Conservation (phyloP, 495 filamentous ascomycete genomes). For the Saxophila tyrrhenica region DNA sequence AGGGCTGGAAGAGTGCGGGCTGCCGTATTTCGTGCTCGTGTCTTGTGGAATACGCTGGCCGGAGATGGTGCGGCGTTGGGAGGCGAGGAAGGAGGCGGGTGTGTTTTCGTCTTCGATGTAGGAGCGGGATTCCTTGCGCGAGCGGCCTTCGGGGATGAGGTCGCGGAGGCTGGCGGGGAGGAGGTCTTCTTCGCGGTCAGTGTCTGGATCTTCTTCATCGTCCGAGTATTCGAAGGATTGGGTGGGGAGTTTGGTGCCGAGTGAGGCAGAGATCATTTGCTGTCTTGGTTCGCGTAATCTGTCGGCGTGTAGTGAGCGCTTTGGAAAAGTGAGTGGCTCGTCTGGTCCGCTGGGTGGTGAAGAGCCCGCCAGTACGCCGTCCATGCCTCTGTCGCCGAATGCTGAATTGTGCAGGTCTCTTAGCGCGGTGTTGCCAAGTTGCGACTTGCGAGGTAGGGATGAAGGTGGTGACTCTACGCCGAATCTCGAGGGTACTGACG, state of each 20-base stretch:
- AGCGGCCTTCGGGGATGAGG: slow-evolving; percentile 78
- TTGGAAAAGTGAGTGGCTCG: slow-evolving; percentile 47
- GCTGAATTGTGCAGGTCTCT: slow-evolving; percentile 74
- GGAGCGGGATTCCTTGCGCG: slow-evolving; percentile 64
- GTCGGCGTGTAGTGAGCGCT: slow-evolving; percentile 75
- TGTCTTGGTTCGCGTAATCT: slow-evolving; percentile 50
- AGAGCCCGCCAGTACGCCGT: slow-evolving; percentile 45
- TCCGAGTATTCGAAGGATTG: slow-evolving; percentile 61
- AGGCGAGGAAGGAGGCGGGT: slow-evolving; percentile 31
- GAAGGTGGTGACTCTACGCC: slow-evolving; percentile 79
- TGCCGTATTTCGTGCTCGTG: slow-evolving; percentile 56
- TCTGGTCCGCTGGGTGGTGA: slow-evolving; percentile 52
- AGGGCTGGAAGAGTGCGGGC: slow-evolving; percentile 66
- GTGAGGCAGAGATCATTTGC: slow-evolving; percentile 68
- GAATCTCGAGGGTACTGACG: slow-evolving; percentile 87
- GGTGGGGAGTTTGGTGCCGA: slow-evolving; percentile 48
- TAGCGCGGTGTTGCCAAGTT: slow-evolving; percentile 54
- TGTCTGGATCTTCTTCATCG: slow-evolving; percentile 67
- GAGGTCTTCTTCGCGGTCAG: slow-evolving; percentile 65
- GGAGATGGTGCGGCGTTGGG: slow-evolving; percentile 44
- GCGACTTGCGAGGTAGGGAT: slow-evolving; percentile 47
- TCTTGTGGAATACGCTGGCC: slow-evolving; percentile 49
- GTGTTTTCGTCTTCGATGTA: slow-evolving; percentile 48
- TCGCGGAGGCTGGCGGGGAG: slow-evolving; percentile 79
- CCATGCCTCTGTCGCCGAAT: slow-evolving; percentile 49